Percentiles rank a stretch among this genome's conserved stretches.
These are phyloP conservation scores for Venturia effusa DNA, from an alignment of 2,329 filamentous ascomycete genomes.

Conservation along the genomic window DNA sequence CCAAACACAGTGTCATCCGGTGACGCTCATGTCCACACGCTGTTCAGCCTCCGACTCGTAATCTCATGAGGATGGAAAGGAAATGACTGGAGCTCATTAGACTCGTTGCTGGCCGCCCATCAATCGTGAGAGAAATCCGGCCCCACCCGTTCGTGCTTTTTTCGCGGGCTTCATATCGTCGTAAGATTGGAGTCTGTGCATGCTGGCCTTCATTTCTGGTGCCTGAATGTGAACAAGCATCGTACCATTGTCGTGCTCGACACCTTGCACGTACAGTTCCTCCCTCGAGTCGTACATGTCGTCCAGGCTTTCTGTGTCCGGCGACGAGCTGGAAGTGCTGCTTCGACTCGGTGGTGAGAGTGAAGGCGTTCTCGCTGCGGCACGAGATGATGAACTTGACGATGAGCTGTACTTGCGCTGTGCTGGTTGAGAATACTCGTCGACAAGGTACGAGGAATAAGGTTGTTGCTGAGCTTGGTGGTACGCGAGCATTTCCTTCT, in stretches of 20 bases:
- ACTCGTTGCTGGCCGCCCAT: constrained; percentile 7
- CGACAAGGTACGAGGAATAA: constrained; percentile 24
- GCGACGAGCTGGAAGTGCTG: constrained; percentile 24
- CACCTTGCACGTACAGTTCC: constrained; percentile 25
- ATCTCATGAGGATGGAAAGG: not conserved
- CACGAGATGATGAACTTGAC: constrained; percentile 20
- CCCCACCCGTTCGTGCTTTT: constrained; percentile 24
- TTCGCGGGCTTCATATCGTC: constrained; percentile 27
- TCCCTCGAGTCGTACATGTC: constrained; percentile 18
- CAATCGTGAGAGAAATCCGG: constrained; percentile 11
- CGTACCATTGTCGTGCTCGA: constrained; percentile 30
- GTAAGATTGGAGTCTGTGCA: constrained; percentile 24
- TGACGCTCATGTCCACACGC: not conserved
- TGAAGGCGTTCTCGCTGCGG: constrained; percentile 15
- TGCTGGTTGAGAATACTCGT: constrained; percentile 14
- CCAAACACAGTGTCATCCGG: constrained; percentile 4
- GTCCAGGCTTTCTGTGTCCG: constrained; percentile 23
- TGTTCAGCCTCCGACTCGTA: not conserved
- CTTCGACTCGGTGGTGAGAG: constrained; percentile 18
- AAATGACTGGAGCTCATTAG: constrained; percentile 1
- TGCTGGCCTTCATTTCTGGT: constrained; percentile 18
- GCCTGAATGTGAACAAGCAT: constrained; percentile 34
- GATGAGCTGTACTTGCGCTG: constrained; percentile 17
- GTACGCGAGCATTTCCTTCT: constrained; percentile 26
- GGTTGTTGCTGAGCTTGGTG: constrained; percentile 25